phyloP scores from a whole-genome alignment of 1,139 yeast species.

The Petasospora fabianii region DNA sequence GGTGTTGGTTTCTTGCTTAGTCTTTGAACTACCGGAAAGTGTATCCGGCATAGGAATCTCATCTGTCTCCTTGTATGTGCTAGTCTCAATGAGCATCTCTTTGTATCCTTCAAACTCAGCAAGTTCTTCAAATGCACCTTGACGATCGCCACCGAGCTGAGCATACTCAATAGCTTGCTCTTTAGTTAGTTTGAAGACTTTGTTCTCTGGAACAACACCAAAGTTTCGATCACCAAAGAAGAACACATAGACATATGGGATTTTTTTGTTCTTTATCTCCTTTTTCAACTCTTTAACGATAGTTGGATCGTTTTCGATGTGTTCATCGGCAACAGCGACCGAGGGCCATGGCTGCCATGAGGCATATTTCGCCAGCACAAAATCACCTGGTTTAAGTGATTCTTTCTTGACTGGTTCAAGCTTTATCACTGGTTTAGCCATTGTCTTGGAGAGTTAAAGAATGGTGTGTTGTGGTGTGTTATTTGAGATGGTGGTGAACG shows the following conservation, averaged over 20 bases:
- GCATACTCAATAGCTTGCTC: not conserved
- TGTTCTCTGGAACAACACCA: not conserved
- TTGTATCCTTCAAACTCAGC: not conserved
- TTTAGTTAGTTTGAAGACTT: not conserved
- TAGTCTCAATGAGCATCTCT: not conserved
- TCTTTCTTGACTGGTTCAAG: too few species aligned
- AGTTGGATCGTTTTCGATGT: not conserved
- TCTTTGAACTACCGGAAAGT: not conserved
- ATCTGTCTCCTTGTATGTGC: not conserved
- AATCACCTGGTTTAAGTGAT: not conserved
- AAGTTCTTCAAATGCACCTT: not conserved
- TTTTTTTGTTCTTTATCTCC: not conserved
- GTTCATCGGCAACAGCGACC: not conserved
- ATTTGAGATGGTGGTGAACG: too few species aligned
- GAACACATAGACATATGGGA: not conserved
- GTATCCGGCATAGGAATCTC: too few species aligned
- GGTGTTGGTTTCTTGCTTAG: not conserved
- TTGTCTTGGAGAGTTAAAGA: too few species aligned
- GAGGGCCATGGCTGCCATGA: not conserved
- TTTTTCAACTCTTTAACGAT: not conserved
- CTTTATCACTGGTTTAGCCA: too few species aligned
- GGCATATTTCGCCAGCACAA: conserved; percentile 1
- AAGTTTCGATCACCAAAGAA: conserved; percentile 8
- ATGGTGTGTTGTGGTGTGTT: not conserved
- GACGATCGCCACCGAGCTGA: too few species aligned